Evolutionary conservation across 2,329 filamentous ascomycete species (phyloP).

Genomic region (Ophiosphaerella herpotricha): DNA sequence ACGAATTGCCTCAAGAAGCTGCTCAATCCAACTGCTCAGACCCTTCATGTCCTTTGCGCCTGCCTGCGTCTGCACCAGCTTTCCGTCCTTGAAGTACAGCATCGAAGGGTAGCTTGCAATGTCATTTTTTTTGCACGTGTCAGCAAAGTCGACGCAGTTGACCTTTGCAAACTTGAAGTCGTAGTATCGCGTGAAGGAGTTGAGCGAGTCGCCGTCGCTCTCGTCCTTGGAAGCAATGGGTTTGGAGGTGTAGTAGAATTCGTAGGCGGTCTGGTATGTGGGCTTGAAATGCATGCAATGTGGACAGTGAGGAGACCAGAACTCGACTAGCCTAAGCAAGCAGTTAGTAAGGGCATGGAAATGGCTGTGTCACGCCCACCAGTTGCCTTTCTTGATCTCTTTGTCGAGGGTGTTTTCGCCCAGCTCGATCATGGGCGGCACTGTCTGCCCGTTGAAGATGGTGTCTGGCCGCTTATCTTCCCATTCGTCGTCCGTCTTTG

Average conservation of each 20-base stretch:
- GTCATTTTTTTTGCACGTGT: conserved; percentile 71
- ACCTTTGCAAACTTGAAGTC: conserved; percentile 85
- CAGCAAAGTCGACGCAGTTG: conserved; percentile 83
- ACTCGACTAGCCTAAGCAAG: conserved; percentile 52
- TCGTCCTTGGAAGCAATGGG: conserved; percentile 59
- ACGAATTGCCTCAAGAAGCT: conserved; percentile 73
- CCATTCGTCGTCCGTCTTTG: conserved; percentile 29
- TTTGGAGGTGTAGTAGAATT: conserved; percentile 91
- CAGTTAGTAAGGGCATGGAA: background rate
- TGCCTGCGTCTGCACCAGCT: conserved; percentile 64
- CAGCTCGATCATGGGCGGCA: conserved; percentile 68
- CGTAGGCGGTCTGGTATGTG: conserved; percentile 88
- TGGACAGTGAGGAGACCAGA: conserved; percentile 58
- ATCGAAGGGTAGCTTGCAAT: conserved; percentile 77
- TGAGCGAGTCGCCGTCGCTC: conserved; percentile 56
- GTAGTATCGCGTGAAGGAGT: conserved; percentile 80
- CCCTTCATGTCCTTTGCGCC: conserved; percentile 70
- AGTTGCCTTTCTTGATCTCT: conserved; percentile 68
- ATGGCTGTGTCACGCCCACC: conserved; percentile 51
- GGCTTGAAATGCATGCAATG: conserved; percentile 84
- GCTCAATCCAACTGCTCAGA: conserved; percentile 74
- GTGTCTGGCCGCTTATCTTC: conserved; percentile 51
- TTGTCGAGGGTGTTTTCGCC: conserved; percentile 62
- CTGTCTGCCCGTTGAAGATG: conserved; percentile 68
- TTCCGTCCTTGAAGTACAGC: conserved; percentile 78